Percentiles rank a stretch among this genome's conserved stretches.
Conservation (phyloP, 805 yeast genomes). For the Suhomyces kilbournensis region DNA sequence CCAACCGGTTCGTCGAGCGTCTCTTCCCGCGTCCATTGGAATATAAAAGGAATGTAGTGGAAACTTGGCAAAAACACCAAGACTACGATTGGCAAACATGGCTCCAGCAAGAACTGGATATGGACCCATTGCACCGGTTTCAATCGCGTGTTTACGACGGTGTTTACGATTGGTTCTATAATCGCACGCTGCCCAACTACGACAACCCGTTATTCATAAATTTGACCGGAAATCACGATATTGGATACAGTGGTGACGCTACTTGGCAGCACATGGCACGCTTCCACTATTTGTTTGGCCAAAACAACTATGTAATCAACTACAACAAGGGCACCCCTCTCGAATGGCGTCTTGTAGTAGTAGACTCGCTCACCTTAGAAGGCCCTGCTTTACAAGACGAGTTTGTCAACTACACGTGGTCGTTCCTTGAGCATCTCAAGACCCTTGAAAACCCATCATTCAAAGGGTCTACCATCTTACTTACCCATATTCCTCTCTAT, state of each 20-base stretch:
- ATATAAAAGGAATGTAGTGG: constrained; percentile 48
- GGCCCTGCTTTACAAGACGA: constrained; percentile 84
- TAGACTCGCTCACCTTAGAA: constrained; percentile 80
- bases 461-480: constrained; percentile 73
- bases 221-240: constrained; percentile 92
- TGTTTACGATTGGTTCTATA: constrained; percentile 63
- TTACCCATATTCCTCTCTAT: constrained; percentile 88
- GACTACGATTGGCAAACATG: constrained; percentile 54
- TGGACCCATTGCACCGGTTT: constrained; percentile 36
- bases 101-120: constrained; percentile 38
- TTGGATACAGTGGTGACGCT: constrained; percentile 93
- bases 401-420: constrained; percentile 65
- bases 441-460: constrained; percentile 47
- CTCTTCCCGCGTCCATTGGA: constrained; percentile 57
- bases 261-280: constrained; percentile 88
- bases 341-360: constrained; percentile 87
- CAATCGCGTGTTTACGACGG: constrained; percentile 45
- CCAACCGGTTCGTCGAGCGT: constrained; percentile 68
- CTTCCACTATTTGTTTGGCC: constrained; percentile 71
- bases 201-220: constrained; percentile 72
- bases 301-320: constrained; percentile 78
- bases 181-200: constrained; percentile 26
- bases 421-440: constrained; percentile 62
- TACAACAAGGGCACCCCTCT: constrained; percentile 59
- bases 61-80: constrained; percentile 47